These are phyloP conservation scores for Candida albicans DNA, from an alignment of 1,139 yeast genomes.

Conservation along the genomic window DNA sequence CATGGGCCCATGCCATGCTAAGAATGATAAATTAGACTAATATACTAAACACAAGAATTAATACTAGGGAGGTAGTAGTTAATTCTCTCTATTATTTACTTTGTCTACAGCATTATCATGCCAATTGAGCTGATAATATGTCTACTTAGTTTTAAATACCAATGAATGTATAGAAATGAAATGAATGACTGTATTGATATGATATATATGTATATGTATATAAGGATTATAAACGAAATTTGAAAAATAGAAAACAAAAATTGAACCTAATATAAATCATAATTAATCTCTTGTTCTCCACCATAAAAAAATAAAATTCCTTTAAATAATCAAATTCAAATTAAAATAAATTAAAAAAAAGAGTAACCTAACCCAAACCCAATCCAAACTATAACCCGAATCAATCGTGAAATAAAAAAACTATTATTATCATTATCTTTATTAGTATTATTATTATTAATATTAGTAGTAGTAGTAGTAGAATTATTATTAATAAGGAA, in stretches of 20 bases:
- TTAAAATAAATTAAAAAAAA: background rate
- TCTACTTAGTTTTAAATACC: no score
- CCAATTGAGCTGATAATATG: no score
- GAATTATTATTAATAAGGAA: slow-evolving; percentile 8
- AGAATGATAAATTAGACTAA: no score
- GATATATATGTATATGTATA: background rate
- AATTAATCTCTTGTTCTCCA: background rate
- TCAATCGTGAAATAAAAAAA: background rate
- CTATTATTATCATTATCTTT: slow-evolving; percentile 5
- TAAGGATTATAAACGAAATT: background rate
- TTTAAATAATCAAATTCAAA: background rate
- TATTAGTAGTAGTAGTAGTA: background rate
- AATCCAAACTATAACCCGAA: background rate
- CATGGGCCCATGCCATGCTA: no score
- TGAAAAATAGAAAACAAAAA: background rate
- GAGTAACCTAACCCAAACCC: background rate
- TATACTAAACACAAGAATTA: no score
- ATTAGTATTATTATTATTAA: background rate
- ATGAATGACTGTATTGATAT: background rate
- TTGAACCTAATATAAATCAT: background rate
- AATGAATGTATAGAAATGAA: no score
- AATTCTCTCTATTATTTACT: no score
- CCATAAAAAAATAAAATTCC: background rate
- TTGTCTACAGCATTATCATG: no score
- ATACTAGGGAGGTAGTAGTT: no score